These are phyloP conservation scores for Solanum chacoense DNA, from an alignment of 305 asterid genomes.

Conservation along the genomic window DNA sequence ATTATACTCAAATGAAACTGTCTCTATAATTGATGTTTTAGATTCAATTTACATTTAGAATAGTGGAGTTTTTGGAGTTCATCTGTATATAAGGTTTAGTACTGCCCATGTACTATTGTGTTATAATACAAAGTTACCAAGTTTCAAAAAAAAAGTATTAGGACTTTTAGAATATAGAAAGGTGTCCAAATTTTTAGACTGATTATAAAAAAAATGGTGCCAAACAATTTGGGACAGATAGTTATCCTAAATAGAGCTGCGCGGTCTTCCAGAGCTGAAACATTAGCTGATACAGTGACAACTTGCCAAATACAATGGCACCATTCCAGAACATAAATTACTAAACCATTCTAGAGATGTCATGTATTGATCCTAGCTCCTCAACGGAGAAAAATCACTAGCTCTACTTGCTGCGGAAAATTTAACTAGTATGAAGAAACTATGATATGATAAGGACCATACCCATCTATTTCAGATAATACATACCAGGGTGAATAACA, in stretches of 20 bases:
- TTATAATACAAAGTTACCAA: too few species aligned
- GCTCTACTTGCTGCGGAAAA: not conserved
- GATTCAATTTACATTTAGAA: too few species aligned
- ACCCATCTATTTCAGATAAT: not conserved
- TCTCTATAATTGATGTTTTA: too few species aligned
- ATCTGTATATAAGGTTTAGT: too few species aligned
- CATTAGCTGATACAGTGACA: not conserved
- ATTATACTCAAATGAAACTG: too few species aligned
- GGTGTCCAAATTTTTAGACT: not conserved
- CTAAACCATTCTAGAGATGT: not conserved
- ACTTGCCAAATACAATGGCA: not conserved
- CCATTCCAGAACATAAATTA: not conserved
- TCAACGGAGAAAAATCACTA: not conserved
- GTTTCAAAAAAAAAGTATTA: not conserved
- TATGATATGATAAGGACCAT: not conserved
- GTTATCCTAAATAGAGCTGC: not conserved
- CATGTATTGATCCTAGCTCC: not conserved
- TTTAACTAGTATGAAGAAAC: not conserved
- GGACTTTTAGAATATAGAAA: not conserved
- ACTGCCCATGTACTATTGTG: too few species aligned
- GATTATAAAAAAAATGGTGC: not conserved
- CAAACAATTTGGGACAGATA: not conserved
- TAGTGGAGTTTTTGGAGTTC: too few species aligned
- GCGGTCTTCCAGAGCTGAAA: not conserved
- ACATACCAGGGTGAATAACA: slow-evolving; percentile 30